Evolutionary conservation across 2,329 filamentous ascomycete species (phyloP).

Genomic region (Fusarium denticulatum): DNA sequence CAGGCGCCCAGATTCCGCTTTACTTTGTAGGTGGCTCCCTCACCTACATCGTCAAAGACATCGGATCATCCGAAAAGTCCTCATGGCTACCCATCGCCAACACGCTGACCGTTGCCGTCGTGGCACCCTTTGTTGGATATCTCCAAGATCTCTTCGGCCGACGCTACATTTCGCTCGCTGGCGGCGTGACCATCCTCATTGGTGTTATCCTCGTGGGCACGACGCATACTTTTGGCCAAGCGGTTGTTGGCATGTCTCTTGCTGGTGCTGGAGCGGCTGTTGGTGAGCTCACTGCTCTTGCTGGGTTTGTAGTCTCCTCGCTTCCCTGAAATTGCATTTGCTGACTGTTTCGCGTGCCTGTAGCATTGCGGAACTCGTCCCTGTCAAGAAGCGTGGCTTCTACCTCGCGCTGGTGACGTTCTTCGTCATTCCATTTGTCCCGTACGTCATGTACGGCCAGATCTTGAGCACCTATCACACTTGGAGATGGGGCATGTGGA

Average conservation of each 20-base stretch:
- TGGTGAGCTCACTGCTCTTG: not conserved
- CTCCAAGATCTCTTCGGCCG: not conserved
- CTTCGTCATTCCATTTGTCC: not conserved
- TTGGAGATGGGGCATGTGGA: not conserved
- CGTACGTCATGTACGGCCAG: not conserved
- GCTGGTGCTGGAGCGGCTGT: not conserved
- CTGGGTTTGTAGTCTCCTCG: not conserved
- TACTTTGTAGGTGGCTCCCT: not conserved
- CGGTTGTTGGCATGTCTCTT: not conserved
- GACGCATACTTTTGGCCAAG: not conserved
- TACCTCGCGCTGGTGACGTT: not conserved
- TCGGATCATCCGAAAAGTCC: not conserved
- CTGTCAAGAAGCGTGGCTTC: not conserved
- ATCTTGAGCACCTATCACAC: not conserved
- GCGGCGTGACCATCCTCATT: not conserved
- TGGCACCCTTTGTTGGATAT: not conserved
- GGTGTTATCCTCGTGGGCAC: not conserved
- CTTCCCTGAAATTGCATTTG: rapidly evolving
- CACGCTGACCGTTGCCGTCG: not conserved
- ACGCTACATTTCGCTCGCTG: not conserved
- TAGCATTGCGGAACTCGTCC: not conserved
- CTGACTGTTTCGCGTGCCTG: rapidly evolving
- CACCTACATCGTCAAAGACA: not conserved
- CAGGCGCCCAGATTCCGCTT: not conserved
- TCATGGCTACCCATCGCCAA: not conserved